Conservation (phyloP, 2,329 filamentous ascomycete genomes). For the Claviceps quebecensis region DNA sequence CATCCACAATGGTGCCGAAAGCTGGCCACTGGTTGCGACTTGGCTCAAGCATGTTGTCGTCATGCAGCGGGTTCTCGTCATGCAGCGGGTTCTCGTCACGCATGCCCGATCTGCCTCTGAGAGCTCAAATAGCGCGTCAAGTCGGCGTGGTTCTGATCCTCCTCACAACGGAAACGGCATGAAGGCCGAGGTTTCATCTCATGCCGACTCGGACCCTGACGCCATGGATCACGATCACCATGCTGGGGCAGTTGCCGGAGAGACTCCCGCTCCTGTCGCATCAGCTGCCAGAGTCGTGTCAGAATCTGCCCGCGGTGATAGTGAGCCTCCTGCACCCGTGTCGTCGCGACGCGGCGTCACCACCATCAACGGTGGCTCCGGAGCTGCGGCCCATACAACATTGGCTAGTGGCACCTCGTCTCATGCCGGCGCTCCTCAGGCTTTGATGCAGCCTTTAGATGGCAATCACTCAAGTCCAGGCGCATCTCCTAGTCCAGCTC, state of each 20-base stretch:
- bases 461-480: constrained; percentile 24
- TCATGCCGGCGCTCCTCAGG: constrained; percentile 13
- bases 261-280: constrained; percentile 11
- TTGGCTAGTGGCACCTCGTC: constrained; percentile 26
- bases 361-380: constrained; percentile 44
- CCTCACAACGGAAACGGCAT: constrained; percentile 19
- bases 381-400: constrained; percentile 29
- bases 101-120: constrained; percentile 27
- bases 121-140: background rate
- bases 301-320: constrained; percentile 31
- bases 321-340: constrained; percentile 35
- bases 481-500: constrained; percentile 17
- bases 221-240: constrained; percentile 44
- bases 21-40: constrained; percentile 44
- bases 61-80: constrained; percentile 42
- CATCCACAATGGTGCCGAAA: constrained; percentile 44
- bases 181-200: constrained; percentile 42
- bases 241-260: constrained; percentile 9
- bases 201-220: constrained; percentile 40
- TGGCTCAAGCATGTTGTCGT: constrained; percentile 47
- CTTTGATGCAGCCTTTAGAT: constrained; percentile 15
- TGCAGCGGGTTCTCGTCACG: constrained; percentile 38
- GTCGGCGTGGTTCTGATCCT: constrained; percentile 17
- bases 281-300: constrained; percentile 22
- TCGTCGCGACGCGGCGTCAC: constrained; percentile 38